phyloP scores from a whole-genome alignment of 805 yeast species.

The Wickerhamiella cacticola region DNA sequence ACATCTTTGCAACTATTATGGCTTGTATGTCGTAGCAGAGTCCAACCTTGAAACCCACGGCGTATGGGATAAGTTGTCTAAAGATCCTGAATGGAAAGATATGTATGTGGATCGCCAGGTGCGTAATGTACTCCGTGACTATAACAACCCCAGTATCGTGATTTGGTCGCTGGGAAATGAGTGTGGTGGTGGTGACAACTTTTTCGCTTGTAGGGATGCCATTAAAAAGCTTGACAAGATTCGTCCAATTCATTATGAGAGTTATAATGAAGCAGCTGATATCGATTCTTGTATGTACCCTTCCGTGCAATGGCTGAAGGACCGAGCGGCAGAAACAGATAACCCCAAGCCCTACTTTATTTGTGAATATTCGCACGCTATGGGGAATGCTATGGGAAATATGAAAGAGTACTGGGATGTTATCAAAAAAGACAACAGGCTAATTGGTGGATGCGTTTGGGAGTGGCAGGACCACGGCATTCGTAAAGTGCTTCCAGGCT shows the following conservation, averaged over 20 bases:
- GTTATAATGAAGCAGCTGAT: conserved; percentile 24
- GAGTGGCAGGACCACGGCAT: conserved; percentile 34
- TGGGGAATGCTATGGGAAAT: conserved; percentile 34
- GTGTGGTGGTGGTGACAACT: conserved; percentile 30
- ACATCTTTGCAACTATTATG: conserved; percentile 27
- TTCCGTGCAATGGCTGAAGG: conserved; percentile 21
- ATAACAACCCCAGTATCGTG: conserved; percentile 29
- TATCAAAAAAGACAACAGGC: conserved; percentile 25
- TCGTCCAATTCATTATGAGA: conserved; percentile 31
- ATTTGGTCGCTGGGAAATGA: conserved; percentile 35
- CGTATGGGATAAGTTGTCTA: conserved; percentile 21
- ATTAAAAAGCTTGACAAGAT: conserved; percentile 24
- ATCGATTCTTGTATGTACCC: conserved; percentile 32
- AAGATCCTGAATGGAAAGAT: conserved; percentile 28
- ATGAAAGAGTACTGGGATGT: conserved; percentile 28
- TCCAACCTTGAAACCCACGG: conserved; percentile 34
- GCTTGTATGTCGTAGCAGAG: conserved; percentile 32
- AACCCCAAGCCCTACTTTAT: conserved; percentile 28
- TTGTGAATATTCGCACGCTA: conserved; percentile 33
- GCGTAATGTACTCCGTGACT: conserved; percentile 28
- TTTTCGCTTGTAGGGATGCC: conserved; percentile 26
- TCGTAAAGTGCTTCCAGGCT: neutral
- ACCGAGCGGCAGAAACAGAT: conserved; percentile 19
- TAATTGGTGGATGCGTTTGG: conserved; percentile 34
- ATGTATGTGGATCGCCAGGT: conserved; percentile 31